Evolutionary conservation across 1,139 yeast genomes (phyloP).

Genomic region (Suhomyces bribrorum): DNA sequence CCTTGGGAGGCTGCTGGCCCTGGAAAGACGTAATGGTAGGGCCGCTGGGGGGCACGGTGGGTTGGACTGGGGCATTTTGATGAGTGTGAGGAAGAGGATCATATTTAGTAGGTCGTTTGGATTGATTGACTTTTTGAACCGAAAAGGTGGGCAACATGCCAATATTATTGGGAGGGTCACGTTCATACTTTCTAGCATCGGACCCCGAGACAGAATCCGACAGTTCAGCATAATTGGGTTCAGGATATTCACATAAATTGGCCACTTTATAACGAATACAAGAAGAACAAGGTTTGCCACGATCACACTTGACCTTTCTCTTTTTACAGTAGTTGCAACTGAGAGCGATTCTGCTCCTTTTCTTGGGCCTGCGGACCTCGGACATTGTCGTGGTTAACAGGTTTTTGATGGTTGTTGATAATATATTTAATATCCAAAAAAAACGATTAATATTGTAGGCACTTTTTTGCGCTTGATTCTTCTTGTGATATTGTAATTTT

Average conservation of each 20-base stretch:
- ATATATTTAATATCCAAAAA: too few species aligned
- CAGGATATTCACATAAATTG: constrained; percentile 33
- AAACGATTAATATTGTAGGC: too few species aligned
- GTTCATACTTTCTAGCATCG: not conserved
- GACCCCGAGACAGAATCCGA: not conserved
- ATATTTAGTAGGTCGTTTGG: not conserved
- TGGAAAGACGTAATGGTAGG: not conserved
- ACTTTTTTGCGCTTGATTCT: not conserved
- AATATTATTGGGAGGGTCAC: constrained; percentile 4
- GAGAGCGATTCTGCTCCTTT: constrained; percentile 22
- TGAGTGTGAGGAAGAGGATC: constrained; percentile 1
- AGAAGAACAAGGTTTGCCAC: constrained; percentile 24
- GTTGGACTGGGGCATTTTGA: not conserved
- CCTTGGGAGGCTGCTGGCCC: constrained; percentile 1
- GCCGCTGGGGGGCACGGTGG: not conserved
- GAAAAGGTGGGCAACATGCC: constrained; percentile 18
- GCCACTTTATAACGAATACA: constrained; percentile 24
- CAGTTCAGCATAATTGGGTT: constrained; percentile 18
- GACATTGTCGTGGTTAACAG: constrained; percentile 9
- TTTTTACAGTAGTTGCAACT: constrained; percentile 26
- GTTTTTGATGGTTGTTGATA: too few species aligned
- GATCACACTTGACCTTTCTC: constrained; percentile 28
- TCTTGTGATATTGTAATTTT: not conserved
- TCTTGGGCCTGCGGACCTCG: constrained; percentile 12
- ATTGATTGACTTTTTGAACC: constrained; percentile 11